phyloP scores from a whole-genome alignment of 441 rosid species.

The Populus tomentosa region DNA sequence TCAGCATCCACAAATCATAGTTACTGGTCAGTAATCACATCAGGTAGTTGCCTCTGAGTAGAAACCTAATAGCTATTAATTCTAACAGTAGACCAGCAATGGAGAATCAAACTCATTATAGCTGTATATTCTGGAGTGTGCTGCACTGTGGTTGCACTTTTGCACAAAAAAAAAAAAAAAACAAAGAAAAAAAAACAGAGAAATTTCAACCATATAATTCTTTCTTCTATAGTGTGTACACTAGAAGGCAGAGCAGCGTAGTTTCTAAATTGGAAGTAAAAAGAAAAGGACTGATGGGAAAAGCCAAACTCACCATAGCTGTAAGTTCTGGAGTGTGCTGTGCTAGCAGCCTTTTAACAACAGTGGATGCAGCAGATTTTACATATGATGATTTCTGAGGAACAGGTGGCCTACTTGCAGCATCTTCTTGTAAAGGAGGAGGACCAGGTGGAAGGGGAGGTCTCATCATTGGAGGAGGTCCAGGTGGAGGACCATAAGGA shows the following conservation, averaged over 20 bases:
- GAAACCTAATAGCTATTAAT: not conserved
- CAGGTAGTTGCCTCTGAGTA: not conserved
- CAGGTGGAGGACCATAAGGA: slow-evolving; percentile 83
- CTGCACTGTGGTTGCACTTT: not conserved
- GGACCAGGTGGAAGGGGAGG: slow-evolving; percentile 98
- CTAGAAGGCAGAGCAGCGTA: not conserved
- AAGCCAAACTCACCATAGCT: slow-evolving; percentile 62
- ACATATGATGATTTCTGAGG: slow-evolving; percentile 88
- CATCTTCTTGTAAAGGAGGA: slow-evolving; percentile 62
- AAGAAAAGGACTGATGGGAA: not conserved
- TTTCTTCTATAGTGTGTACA: not conserved
- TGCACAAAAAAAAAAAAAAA: not conserved
- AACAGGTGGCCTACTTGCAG: slow-evolving; percentile 41
- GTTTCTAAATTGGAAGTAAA: not conserved
- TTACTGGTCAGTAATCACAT: not conserved
- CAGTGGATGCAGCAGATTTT: slow-evolving; percentile 96
- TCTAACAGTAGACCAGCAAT: not conserved
- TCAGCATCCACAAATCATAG: not conserved
- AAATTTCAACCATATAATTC: not conserved
- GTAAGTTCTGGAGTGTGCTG: slow-evolving; percentile 96
- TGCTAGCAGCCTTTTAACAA: slow-evolving; percentile 91
- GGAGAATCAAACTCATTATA: not conserved
- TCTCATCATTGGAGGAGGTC: slow-evolving; percentile 88
- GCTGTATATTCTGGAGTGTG: not conserved
- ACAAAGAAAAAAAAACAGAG: not conserved